These are phyloP conservation scores for Tylopilus felleus DNA, from an alignment of 768 basidiomycete species.

Conservation along the genomic window DNA sequence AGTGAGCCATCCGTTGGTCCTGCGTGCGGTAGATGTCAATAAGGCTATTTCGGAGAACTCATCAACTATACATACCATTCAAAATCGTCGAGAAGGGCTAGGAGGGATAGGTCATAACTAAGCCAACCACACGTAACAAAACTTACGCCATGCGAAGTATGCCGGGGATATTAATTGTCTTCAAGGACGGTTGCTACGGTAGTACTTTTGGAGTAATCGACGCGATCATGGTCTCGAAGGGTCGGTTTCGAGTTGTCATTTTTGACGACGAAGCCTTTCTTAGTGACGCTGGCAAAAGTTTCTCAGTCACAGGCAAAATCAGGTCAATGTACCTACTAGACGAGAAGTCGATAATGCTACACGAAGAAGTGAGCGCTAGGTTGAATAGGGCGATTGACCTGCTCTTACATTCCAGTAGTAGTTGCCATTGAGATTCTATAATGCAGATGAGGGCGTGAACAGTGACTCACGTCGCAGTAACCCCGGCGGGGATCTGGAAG, in stretches of 20 bases:
- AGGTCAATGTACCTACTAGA: conserved; percentile 32
- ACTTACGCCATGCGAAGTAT: conserved; percentile 70
- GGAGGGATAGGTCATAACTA: background rate
- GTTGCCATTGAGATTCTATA: too few species aligned
- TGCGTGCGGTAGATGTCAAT: background rate
- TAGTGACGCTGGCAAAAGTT: too few species aligned
- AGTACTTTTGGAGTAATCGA: conserved; percentile 63
- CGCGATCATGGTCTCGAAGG: conserved; percentile 56
- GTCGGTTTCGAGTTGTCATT: conserved; percentile 53
- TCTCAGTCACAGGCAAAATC: too few species aligned
- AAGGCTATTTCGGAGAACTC: background rate
- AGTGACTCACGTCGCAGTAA: too few species aligned
- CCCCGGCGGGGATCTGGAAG: conserved; percentile 53
- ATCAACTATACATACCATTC: conserved; percentile 45
- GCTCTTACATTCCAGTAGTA: too few species aligned
- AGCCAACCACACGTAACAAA: background rate
- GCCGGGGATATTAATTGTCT: conserved; percentile 60
- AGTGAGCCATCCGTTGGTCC: conserved; percentile 65
- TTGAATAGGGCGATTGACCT: background rate
- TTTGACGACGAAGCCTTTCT: conserved; percentile 58
- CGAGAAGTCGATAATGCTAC: conserved; percentile 48
- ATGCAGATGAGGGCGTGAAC: too few species aligned
- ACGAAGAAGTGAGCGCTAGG: background rate
- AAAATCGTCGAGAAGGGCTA: conserved; percentile 68
- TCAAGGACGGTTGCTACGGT: conserved; percentile 58